Base-by-base conservation (phyloP, 345 rosid genomes). In the Diplotaxis tenuifolia region DNA sequence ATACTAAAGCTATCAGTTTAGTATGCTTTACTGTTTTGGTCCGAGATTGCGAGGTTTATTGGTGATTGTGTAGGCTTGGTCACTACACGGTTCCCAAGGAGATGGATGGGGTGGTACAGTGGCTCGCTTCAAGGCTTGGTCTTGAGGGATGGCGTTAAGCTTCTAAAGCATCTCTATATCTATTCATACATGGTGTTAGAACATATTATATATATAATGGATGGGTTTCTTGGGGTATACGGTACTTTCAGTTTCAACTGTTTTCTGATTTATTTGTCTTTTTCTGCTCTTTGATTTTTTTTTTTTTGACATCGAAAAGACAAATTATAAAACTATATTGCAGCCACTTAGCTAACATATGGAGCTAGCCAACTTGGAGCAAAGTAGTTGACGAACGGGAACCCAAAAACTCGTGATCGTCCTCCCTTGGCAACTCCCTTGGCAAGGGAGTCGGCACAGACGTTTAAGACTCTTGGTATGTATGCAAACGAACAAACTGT, bases 41-140 rank as follows among this genome's bases (percentile, higher is more conserved):
- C 67, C 22, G 63, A 75, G 56, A 52, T 61, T 53, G 15, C 27
- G 14, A 52, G 45, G 47, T 34, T 59, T 32, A 34, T 52, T 56
- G 18, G 18, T 57, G 1, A 18, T 62, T 55, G 58, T 80, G 76
- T 86, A 93, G 98, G 79, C 86, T 91, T 59, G 98, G 94, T 70
- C 96, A 91, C 75, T 93, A 91, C 74, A 91, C 98, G 5, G 85
- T 86, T n/a, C 97, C 96, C 2, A 84, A 79, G 68, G 97, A 93
- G 75, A 93, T 89, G 96, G 83, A 83, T 2, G 96, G 88, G 73
- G 82, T 91, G 58, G 86, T 89, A 80, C 82, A 61, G 29, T 93
- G 98, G 97, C 90, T 91, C 29, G 69, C 86, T 3, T 47, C 84
- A 57, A 87, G 86, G 80, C 81, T 89, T 57, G 87, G 92, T 52